Conservation (phyloP, 768 basidiomycete species). For the Hygrophorus russula region DNA sequence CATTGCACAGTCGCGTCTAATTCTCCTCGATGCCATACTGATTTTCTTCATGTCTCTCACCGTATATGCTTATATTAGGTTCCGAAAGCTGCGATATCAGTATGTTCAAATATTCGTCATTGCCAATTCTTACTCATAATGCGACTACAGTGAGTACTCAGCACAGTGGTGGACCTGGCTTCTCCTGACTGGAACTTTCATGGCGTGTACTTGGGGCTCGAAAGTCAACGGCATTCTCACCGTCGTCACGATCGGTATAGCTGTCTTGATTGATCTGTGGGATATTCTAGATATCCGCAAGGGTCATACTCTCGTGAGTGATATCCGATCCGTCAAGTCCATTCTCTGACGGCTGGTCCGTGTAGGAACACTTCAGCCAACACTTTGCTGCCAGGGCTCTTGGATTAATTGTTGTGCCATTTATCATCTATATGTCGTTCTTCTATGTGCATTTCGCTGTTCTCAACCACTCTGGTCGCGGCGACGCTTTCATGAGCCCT, state of each 20-base stretch:
- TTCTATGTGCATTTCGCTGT: conserved; percentile 94
- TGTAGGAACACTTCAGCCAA: conserved; percentile 75
- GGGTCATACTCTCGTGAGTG: conserved; percentile 64
- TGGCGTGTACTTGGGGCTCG: conserved; percentile 94
- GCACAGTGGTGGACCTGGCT: conserved; percentile 95
- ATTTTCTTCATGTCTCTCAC: conserved; percentile 96
- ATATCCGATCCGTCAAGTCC: neutral
- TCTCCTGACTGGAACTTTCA: conserved; percentile 77
- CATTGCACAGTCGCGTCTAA: conserved; percentile 90
- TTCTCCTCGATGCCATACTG: conserved; percentile 87
- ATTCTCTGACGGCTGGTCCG: conserved; percentile 1
- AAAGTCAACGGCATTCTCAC: conserved; percentile 97
- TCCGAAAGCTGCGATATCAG: conserved; percentile 89
- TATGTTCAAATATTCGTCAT: conserved; percentile 21
- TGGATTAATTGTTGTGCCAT: conserved; percentile 82
- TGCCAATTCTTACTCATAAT: conserved; percentile 5
- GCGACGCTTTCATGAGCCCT: conserved; percentile 96
- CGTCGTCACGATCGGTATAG: conserved; percentile 79
- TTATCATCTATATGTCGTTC: conserved; percentile 85
- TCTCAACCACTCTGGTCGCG: conserved; percentile 80
- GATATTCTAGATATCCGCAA: conserved; percentile 79
- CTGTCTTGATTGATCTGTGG: conserved; percentile 92
- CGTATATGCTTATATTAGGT: conserved; percentile 86
- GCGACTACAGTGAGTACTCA: conserved; percentile 61
- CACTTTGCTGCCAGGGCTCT: conserved; percentile 82